These are phyloP conservation scores for Pleurotus citrinopileatus DNA, from an alignment of 768 basidiomycete genomes.

Conservation along the genomic window DNA sequence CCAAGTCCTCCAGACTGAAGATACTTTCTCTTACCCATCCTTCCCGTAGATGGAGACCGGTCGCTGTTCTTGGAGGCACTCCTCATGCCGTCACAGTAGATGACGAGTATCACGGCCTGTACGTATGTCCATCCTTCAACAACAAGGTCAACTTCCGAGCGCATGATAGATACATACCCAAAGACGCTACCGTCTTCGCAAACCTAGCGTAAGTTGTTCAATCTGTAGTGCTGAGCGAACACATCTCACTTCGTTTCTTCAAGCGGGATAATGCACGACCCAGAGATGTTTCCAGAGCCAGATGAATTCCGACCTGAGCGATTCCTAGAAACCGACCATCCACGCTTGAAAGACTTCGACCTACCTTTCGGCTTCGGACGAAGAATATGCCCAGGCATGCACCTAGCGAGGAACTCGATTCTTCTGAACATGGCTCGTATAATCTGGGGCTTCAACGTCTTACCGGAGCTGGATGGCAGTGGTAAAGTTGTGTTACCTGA, in stretches of 20 bases:
- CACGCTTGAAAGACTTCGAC: constrained; percentile 28
- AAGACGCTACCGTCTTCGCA: constrained; percentile 33
- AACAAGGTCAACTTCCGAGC: background rate
- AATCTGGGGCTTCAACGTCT: constrained; percentile 33
- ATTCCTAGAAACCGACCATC: constrained; percentile 28
- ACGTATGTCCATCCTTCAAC: background rate
- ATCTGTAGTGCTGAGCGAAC: background rate
- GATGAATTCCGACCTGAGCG: constrained; percentile 37
- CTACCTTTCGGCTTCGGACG: constrained; percentile 40
- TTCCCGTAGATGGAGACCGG: constrained; percentile 28
- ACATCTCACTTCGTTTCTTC: background rate
- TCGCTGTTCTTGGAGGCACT: constrained; percentile 30
- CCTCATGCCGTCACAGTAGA: constrained; percentile 36
- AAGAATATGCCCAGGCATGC: constrained; percentile 35
- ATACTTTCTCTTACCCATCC: background rate
- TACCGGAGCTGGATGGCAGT: constrained; percentile 16
- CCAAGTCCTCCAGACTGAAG: background rate
- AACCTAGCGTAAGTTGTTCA: constrained; percentile 25
- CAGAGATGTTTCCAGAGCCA: constrained; percentile 31
- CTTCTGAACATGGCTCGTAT: constrained; percentile 34
- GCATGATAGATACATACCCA: constrained; percentile 28
- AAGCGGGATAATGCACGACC: constrained; percentile 28
- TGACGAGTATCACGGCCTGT: constrained; percentile 36
- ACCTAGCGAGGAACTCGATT: constrained; percentile 30
- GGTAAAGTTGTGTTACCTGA: constrained; percentile 20